Evolutionary conservation across 495 filamentous ascomycete genomes (phyloP).

Genomic region (Penicillium angulare): DNA sequence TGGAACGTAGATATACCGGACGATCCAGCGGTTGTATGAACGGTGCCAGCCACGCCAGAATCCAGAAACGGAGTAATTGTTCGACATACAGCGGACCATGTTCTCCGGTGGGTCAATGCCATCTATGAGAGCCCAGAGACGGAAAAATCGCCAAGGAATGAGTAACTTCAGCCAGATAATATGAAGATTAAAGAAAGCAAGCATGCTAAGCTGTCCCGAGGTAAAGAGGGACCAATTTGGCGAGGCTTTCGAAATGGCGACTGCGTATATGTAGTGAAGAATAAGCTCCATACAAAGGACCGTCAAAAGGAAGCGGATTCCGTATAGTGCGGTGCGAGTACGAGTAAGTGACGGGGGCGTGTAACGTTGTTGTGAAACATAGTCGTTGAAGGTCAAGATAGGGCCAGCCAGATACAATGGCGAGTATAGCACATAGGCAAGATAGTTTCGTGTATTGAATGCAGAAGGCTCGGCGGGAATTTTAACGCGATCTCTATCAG

Average conservation of each 20-base stretch:
- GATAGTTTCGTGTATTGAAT: slow-evolving; percentile 77
- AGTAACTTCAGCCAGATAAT: slow-evolving; percentile 98
- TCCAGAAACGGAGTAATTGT: slow-evolving; percentile 87
- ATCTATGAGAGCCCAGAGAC: slow-evolving; percentile 87
- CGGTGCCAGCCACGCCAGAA: slow-evolving; percentile 98
- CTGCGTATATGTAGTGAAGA: slow-evolving; percentile 89
- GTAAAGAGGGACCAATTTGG: slow-evolving; percentile 83
- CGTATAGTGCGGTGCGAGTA: slow-evolving; percentile 73
- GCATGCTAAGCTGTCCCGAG: slow-evolving; percentile 82
- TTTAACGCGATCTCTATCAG: slow-evolving; percentile 80
- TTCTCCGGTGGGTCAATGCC: slow-evolving; percentile 96
- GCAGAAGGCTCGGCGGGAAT: slow-evolving; percentile 68
- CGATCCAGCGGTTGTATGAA: slow-evolving; percentile 88
- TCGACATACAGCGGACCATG: slow-evolving; percentile 93
- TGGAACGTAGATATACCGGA: slow-evolving; percentile 93
- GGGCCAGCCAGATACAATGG: slow-evolving; percentile 92
- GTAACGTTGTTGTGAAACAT: slow-evolving; percentile 82
- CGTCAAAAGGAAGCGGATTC: slow-evolving; percentile 73
- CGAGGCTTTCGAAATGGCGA: slow-evolving; percentile 82
- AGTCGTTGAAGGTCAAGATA: slow-evolving; percentile 97
- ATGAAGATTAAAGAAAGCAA: slow-evolving; percentile 95
- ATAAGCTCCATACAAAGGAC: slow-evolving; percentile 92
- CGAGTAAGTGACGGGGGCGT: slow-evolving; percentile 63
- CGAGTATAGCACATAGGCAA: slow-evolving; percentile 86
- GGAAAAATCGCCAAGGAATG: slow-evolving; percentile 96